Evolutionary conservation across 305 asterid genomes (phyloP).

Genomic region (Fraxinus sp.): DNA sequence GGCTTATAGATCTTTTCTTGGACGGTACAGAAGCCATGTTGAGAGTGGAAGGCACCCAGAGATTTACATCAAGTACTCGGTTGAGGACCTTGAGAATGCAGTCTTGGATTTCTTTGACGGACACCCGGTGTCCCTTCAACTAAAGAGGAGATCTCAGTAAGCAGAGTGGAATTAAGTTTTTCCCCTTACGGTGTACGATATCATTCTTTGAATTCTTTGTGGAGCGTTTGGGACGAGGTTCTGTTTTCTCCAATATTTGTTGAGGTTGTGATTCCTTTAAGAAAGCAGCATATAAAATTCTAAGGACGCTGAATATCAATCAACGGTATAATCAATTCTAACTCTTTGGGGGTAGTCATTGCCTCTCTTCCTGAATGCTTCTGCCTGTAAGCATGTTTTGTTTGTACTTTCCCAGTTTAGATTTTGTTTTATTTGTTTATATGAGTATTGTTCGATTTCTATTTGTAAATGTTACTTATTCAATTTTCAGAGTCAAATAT

Average conservation of each 20-base stretch:
- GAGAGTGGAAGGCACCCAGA: conserved; percentile 82
- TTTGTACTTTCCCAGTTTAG: conserved; percentile 39
- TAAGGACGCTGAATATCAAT: conserved; percentile 18
- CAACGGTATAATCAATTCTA: conserved; percentile 12
- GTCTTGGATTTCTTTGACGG: conserved; percentile 79
- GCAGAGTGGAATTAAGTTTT: conserved; percentile 27
- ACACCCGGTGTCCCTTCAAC: conserved; percentile 50
- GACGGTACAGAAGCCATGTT: conserved; percentile 64
- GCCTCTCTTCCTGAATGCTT: conserved; percentile 49
- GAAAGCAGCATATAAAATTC: conserved; percentile 15
- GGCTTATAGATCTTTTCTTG: conserved; percentile 70
- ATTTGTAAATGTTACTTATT: conserved; percentile 23
- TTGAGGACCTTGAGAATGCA: conserved; percentile 70
- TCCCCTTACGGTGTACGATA: conserved; percentile 46
- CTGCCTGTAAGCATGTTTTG: conserved; percentile 54
- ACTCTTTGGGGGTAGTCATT: conserved; percentile 30
- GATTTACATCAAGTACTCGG: conserved; percentile 68
- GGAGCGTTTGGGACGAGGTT: conserved; percentile 48
- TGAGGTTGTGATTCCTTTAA: conserved; percentile 19
- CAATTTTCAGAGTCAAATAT: conserved; percentile 25
- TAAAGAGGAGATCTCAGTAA: conserved; percentile 52
- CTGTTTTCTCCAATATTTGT: conserved; percentile 24
- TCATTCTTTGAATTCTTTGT: conserved; percentile 56
- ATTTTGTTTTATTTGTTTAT: conserved; percentile 50
- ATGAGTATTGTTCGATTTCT: conserved; percentile 41